Evolutionary conservation across 805 yeast genomes (phyloP).

Genomic region (Vanderwaltozyma verrucispora): DNA sequence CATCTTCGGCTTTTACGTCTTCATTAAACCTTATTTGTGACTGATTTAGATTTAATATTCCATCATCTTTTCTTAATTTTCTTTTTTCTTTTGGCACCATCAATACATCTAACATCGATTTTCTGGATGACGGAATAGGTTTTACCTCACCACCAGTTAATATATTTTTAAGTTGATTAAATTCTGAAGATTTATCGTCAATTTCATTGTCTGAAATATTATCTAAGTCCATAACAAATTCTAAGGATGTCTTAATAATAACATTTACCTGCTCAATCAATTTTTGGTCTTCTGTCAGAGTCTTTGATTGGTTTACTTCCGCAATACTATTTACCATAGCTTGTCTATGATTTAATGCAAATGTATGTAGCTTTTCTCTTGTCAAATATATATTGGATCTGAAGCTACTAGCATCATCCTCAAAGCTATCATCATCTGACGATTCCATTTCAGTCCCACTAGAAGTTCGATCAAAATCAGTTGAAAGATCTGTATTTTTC

Average conservation of each 20-base stretch:
- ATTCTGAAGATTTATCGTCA: constrained; percentile 6
- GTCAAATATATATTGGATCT: constrained; percentile 3
- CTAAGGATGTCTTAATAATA: constrained; percentile 15
- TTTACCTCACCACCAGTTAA: constrained; percentile 18
- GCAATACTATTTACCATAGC: constrained; percentile 8
- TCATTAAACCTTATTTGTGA: constrained; percentile 21
- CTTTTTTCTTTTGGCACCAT: neutral
- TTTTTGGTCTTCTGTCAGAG: constrained; percentile 3
- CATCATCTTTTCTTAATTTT: neutral
- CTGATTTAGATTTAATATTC: neutral
- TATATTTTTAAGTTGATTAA: constrained; percentile 16
- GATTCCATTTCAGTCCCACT: neutral
- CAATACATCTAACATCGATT: constrained; percentile 18
- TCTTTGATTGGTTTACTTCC: constrained; percentile 4
- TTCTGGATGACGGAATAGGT: constrained; percentile 5
- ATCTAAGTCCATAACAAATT: constrained; percentile 17
- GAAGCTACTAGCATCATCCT: constrained; percentile 2
- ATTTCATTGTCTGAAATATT: constrained; percentile 9
- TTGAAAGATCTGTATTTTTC: neutral
- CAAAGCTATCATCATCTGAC: constrained; percentile 1
- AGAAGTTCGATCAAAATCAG: neutral
- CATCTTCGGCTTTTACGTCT: constrained; percentile 15
- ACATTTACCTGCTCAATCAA: constrained; percentile 10
- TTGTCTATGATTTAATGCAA: constrained; percentile 13
- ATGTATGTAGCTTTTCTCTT: constrained; percentile 9